Percentiles rank a stretch among this genome's conserved stretches.
These are phyloP conservation scores for Bombardia bombarda DNA, from an alignment of 495 filamentous ascomycete species.

Conservation along the genomic window DNA sequence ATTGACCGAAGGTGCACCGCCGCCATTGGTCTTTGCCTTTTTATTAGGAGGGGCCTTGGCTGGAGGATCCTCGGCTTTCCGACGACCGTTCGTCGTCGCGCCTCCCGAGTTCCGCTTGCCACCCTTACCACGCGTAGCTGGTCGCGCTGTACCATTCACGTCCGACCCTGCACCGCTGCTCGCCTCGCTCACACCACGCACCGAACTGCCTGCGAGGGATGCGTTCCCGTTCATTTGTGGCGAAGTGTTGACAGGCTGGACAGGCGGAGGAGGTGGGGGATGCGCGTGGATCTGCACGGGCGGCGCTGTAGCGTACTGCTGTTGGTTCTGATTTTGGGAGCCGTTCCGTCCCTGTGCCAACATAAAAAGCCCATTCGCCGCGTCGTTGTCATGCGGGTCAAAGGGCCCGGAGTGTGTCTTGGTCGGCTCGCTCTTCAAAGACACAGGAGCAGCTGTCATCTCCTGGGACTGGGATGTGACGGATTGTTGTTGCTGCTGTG, in stretches of 20 bases:
- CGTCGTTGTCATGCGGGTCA: slow-evolving; percentile 85
- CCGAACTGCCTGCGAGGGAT: slow-evolving; percentile 33
- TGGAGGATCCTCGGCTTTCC: slow-evolving; percentile 73
- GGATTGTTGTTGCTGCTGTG: slow-evolving; percentile 33
- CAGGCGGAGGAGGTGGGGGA: slow-evolving; percentile 19
- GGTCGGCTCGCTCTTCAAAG: slow-evolving; percentile 34
- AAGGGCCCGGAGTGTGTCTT: slow-evolving; percentile 52
- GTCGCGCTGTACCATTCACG: slow-evolving; percentile 57
- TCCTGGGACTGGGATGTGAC: slow-evolving; percentile 43
- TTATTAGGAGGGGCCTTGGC: slow-evolving; percentile 61
- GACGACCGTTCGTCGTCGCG: slow-evolving; percentile 41
- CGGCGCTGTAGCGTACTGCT: slow-evolving; percentile 41
- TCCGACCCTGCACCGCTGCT: slow-evolving; percentile 68
- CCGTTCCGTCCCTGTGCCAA: slow-evolving; percentile 65
- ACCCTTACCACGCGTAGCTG: slow-evolving; percentile 56
- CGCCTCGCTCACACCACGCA: slow-evolving; percentile 56
- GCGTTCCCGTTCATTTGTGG: slow-evolving; percentile 42
- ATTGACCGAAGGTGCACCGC: slow-evolving; percentile 25
- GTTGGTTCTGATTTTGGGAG: slow-evolving; percentile 40
- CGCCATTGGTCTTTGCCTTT: slow-evolving; percentile 58
- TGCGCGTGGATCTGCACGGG: slow-evolving; percentile 38
- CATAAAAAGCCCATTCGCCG: slow-evolving; percentile 90
- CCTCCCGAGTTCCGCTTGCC: slow-evolving; percentile 52
- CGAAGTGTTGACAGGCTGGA: slow-evolving; percentile 38
- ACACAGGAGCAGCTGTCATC: slow-evolving; percentile 20